These are phyloP conservation scores for Artemisia argyi DNA, from an alignment of 129 eudicot species.

Conservation along the genomic window DNA sequence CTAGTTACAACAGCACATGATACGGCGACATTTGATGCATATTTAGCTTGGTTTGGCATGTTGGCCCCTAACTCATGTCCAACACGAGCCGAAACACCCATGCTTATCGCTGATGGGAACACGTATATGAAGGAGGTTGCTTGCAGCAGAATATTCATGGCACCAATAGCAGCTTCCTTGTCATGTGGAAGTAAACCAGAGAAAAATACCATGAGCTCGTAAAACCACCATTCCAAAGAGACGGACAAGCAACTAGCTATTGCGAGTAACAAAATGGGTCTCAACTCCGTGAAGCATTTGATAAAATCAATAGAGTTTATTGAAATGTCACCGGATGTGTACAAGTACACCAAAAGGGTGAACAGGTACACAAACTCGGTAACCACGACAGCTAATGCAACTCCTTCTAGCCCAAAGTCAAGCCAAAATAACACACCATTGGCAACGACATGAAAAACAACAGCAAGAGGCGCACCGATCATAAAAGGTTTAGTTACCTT, in stretches of 20 bases:
- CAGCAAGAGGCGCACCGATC: constrained; percentile 64
- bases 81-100: constrained; percentile 79
- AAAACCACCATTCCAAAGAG: constrained; percentile 99
- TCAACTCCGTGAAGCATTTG: constrained; percentile 44
- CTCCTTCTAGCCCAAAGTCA: constrained; percentile 66
- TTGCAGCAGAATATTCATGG: constrained; percentile 88
- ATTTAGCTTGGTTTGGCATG: constrained; percentile 60
- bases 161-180: constrained; percentile 53
- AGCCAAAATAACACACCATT: constrained; percentile 62
- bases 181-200: constrained; percentile 81
- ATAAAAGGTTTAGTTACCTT: constrained; percentile 78
- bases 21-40: constrained; percentile 60
- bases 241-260: constrained; percentile 76
- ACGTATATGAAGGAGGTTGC: constrained; percentile 90
- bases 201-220: constrained; percentile 78
- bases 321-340: constrained; percentile 34
- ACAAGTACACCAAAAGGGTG: constrained; percentile 19
- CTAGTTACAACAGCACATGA: constrained; percentile 57
- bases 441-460: constrained; percentile 61
- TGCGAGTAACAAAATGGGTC: constrained; percentile 53
- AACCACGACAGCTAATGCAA: constrained; percentile 61
- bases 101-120: constrained; percentile 84
- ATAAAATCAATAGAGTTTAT: no score
- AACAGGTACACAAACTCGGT: constrained; percentile 62
- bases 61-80: constrained; percentile 93